Evolutionary conservation across 495 filamentous ascomycete species (phyloP).

Genomic region (Annulohypoxylon nitens): DNA sequence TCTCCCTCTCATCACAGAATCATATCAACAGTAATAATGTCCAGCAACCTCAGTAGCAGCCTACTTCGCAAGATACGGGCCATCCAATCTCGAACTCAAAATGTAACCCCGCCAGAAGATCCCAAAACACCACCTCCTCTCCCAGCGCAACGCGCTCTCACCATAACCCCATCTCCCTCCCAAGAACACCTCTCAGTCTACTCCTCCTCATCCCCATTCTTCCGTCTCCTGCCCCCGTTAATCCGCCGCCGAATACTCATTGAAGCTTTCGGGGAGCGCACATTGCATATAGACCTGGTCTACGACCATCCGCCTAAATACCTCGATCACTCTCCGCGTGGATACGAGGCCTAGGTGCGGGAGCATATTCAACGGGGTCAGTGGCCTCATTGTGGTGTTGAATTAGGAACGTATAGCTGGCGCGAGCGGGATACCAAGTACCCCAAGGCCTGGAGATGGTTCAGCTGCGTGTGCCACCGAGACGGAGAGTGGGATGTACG

Average conservation of each 20-base stretch:
- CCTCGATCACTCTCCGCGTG: too few relatives aligned
- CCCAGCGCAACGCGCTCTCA: not conserved
- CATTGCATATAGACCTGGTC: slow-evolving; percentile 39
- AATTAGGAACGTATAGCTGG: not conserved
- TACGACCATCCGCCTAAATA: slow-evolving; percentile 28
- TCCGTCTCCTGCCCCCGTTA: slow-evolving; percentile 30
- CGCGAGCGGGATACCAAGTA: slow-evolving; percentile 12
- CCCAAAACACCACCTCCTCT: not conserved
- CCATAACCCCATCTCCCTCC: not conserved
- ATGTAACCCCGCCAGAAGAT: not conserved
- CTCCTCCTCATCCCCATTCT: slow-evolving; percentile 20
- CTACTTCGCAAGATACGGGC: not conserved
- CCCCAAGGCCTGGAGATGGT: slow-evolving; percentile 40
- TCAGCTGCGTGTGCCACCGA: slow-evolving; percentile 43
- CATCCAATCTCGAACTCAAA: not conserved
- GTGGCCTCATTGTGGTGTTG: not conserved
- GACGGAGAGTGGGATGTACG: not conserved
- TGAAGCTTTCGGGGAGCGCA: slow-evolving; percentile 42
- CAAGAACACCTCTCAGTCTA: not conserved
- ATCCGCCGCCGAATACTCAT: slow-evolving; percentile 39
- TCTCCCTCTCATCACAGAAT: not conserved
- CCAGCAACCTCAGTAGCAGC: not conserved
- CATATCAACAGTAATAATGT: not conserved
- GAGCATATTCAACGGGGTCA: too few relatives aligned
- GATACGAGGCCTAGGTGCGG: not conserved